phyloP scores from a whole-genome alignment of 164 flowering plant genomes.

The grape (Vitis vinifera) region DNA sequence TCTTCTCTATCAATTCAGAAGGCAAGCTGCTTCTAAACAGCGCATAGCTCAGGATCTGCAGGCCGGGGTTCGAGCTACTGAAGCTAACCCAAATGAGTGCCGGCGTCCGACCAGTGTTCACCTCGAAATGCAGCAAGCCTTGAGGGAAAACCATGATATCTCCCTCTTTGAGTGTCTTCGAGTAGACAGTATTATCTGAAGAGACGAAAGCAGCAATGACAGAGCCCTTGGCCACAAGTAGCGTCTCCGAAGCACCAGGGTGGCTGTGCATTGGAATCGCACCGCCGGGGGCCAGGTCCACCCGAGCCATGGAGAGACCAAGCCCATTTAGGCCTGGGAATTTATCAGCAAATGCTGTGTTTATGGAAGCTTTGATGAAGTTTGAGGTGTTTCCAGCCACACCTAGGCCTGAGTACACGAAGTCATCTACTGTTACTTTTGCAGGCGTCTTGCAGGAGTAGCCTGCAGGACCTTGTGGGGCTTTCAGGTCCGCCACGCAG shows the following conservation, averaged over 20 bases:
- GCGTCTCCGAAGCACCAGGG: constrained; percentile 38
- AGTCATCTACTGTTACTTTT: constrained; percentile 32
- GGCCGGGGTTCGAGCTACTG: constrained; percentile 42
- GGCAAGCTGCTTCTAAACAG: constrained; percentile 39
- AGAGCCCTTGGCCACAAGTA: constrained; percentile 31
- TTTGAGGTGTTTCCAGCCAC: constrained; percentile 42
- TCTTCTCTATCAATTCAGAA: constrained; percentile 22
- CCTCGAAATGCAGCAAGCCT: constrained; percentile 51
- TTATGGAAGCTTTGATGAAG: constrained; percentile 42
- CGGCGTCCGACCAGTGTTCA: constrained; percentile 22
- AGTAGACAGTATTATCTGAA: constrained; percentile 29
- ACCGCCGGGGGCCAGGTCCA: constrained; percentile 39
- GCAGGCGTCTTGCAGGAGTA: constrained; percentile 36
- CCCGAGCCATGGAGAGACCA: constrained; percentile 36
- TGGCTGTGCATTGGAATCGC: constrained; percentile 57
- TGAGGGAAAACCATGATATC: constrained; percentile 49
- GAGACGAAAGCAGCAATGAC: constrained; percentile 41
- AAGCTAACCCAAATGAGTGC: constrained; percentile 31
- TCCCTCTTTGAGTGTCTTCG: constrained; percentile 30
- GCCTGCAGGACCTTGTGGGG: constrained; percentile 31
- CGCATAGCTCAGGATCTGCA: constrained; percentile 39
- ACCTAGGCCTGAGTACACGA: constrained; percentile 31
- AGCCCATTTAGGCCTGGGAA: constrained; percentile 51
- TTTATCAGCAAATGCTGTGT: constrained; percentile 33
- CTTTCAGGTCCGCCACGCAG: constrained; percentile 35